Evolutionary conservation across 2,329 filamentous ascomycete species (phyloP), one percentile per base, ranked within the genome.

Genomic region (Blastomyces silverae): DNA sequence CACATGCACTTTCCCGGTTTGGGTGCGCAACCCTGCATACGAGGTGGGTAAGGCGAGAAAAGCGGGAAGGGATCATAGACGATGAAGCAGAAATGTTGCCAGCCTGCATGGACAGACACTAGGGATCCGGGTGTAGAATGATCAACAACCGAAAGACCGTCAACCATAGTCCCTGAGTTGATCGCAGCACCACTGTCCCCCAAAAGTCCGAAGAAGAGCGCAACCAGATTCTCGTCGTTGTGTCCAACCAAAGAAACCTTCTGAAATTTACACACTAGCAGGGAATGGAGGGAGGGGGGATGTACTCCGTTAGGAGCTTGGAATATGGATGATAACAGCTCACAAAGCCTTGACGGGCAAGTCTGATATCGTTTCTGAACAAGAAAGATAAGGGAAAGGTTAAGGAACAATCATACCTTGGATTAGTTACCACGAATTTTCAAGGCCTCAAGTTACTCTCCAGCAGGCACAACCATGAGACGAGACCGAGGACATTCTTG

Each of bases 381-480:
- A 62, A 61, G 31, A 37, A 53, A 20, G n/a, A 52, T 1, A 17
- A n/a, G 25, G 15, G 46, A 53, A 62, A 39, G 28, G 22, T 25
- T 25, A 48, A 31, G 55, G 28, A 28, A 42, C 15, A 39, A 28
- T 44, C 61, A 42, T 62, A 62, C 48, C 50, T 56, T 10, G 50
- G 50, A 42, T n/a, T 17, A 20, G 59, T 3, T 28, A 39, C 10
- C 37, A 39, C 10, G 60, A 37, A 34, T 13, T 53, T 52, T 53
- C 46, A 52, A 48, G 25, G 8, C 46, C 60, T 28, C 42, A 60
- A 20, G 39, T 61, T 61, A 61, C 44, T 37, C n/a, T 50, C 59
- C 28, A 34, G 59, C 34, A 31, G 34, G 8, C 2, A 44, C 15
- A n/a, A 48, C 22, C 58, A 48, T n/a, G 39, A 46, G n/a, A 59